Base-by-base conservation (phyloP, 257 asterid species). In the Solanum chilense region DNA sequence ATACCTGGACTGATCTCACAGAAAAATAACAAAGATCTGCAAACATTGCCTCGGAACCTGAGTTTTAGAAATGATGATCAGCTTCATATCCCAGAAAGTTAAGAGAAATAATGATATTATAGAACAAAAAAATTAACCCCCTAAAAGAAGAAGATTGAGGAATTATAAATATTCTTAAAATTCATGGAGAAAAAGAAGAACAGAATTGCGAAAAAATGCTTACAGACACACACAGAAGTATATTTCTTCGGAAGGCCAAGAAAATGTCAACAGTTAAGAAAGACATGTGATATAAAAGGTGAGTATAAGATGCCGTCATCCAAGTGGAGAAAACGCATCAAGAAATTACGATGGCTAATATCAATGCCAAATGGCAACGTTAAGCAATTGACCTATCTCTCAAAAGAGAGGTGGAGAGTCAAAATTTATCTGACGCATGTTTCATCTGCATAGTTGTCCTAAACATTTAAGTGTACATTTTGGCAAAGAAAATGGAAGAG, bases 41-140 rank as follows among this genome's bases (percentile, higher is more conserved):
- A 93, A 97, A 97, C 98, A 96, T 96, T 87, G 98, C 98, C 93
- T 97, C 99, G 47, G 99, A 95, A 92, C 99, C 99, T 97, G 97
- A 90, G 90, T 82, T 89, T 92, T 45, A 76, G 88, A 90, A 91
- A 92, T 90, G 91, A 93, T 87, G 86, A 87, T 91, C 94, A 93
- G 94, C 82, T 87, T 87, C 86, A 82, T 84, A 88, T 78, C 88
- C 85, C 86, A 86, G 52, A 39, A 81, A 88, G 78, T 18, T 56
- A 41, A 88, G 31, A 41, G 74, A 88, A 41, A 77, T 58, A 78
- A 47, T 18, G 16, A 73, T 35, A 73, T 27, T 27, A 45, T 27
- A 78, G 60, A 78, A 27, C 62, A 25, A 78, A 58, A 15, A 27
- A 15, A 16, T 25, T 45, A 58, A 20, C 23, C 62, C 58, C 20